These are phyloP conservation scores for Cadophora luteo-olivacea DNA, from an alignment of 2,329 filamentous ascomycete genomes.

Conservation along the genomic window DNA sequence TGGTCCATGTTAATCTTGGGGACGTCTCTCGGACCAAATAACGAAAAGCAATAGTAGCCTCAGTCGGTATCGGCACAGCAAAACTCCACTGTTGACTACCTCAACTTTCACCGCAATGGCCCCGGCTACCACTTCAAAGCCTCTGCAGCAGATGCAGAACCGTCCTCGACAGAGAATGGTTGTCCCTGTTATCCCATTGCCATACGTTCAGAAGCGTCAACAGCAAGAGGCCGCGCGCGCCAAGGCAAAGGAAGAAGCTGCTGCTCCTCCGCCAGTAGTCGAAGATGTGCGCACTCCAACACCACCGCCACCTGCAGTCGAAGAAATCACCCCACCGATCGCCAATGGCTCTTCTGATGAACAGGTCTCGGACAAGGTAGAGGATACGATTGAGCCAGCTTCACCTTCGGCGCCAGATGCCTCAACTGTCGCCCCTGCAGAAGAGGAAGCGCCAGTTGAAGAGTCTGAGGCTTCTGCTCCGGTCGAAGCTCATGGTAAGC, in stretches of 20 bases:
- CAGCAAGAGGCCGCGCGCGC: constrained; percentile 37
- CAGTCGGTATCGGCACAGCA: background rate
- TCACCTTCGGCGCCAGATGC: constrained; percentile 11
- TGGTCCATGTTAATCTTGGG: constrained; percentile 48
- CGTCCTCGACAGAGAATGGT: constrained; percentile 40
- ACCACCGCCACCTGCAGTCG: constrained; percentile 20
- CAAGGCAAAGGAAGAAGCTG: constrained; percentile 34
- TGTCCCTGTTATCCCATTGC: constrained; percentile 44
- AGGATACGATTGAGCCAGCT: constrained; percentile 21
- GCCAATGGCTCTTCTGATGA: constrained; percentile 32
- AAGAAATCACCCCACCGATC: constrained; percentile 26
- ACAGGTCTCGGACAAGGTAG: constrained; percentile 22
- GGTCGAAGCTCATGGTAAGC: constrained; percentile 35
- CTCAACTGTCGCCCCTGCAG: background rate
- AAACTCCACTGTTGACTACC: constrained; percentile 2
- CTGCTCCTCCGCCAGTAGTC: constrained; percentile 18
- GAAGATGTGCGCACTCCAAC: constrained; percentile 15
- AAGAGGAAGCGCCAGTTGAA: constrained; percentile 25
- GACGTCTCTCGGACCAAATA: constrained; percentile 41
- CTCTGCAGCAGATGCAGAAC: constrained; percentile 43
- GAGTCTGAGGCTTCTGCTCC: constrained; percentile 27
- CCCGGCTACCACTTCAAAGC: constrained; percentile 39
- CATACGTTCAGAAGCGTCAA: constrained; percentile 44
- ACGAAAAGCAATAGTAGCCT: constrained; percentile 17
- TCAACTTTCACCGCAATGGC: constrained; percentile 36